Evolutionary conservation across 2,329 filamentous ascomycete genomes (phyloP).

Genomic region (Sporothrix mexicana): DNA sequence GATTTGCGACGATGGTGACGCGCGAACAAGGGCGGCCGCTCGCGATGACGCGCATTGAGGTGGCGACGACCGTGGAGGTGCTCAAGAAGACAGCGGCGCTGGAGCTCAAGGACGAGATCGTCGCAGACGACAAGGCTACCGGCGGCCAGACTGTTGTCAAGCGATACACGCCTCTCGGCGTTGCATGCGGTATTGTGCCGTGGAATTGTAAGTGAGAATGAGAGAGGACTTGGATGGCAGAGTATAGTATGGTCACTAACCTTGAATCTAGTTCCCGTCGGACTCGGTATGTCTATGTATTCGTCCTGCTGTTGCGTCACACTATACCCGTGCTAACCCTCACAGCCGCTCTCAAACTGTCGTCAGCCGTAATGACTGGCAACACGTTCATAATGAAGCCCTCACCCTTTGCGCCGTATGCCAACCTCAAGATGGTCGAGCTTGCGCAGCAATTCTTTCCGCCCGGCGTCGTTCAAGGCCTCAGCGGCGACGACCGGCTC

Average conservation of each 20-base stretch:
- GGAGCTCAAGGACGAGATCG: background rate
- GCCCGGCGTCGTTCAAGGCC: conserved; percentile 65
- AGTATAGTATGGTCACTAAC: background rate
- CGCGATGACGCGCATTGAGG: background rate
- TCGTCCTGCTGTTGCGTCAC: background rate
- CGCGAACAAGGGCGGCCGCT: conserved; percentile 12
- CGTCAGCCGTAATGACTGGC: conserved; percentile 61
- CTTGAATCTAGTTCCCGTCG: background rate
- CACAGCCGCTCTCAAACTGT: conserved; percentile 56
- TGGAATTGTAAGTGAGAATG: conserved; percentile 44
- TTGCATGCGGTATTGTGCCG: conserved; percentile 48
- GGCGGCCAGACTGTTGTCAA: background rate
- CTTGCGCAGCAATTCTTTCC: conserved; percentile 63
- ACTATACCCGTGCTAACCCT: background rate
- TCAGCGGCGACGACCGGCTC: conserved; percentile 65
- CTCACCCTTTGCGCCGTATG: conserved; percentile 61
- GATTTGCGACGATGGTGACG: conserved; percentile 7
- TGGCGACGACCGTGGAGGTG: background rate
- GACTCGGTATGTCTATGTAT: background rate
- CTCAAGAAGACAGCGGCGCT: background rate
- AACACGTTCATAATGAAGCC: conserved; percentile 63
- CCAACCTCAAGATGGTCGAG: conserved; percentile 64
- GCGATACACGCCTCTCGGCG: conserved; percentile 10
- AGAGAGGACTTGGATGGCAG: too few species aligned
- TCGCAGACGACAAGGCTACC: background rate